Evolutionary conservation across 148 eudicot genomes (phyloP).

Genomic region (Linanthus parryae): DNA sequence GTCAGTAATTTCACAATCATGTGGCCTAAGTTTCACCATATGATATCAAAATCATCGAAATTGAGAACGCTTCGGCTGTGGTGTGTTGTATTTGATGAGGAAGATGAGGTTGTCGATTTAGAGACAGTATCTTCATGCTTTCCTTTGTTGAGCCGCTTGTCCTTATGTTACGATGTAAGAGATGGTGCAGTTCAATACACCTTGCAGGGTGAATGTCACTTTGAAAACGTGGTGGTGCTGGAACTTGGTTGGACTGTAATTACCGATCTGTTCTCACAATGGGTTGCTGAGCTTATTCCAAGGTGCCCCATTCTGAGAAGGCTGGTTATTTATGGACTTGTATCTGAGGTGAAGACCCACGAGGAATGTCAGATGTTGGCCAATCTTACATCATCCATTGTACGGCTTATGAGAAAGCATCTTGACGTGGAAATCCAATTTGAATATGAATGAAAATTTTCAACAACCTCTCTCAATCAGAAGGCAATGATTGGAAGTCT

Average conservation of each 20-base stretch:
- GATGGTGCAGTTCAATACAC: slow-evolving; percentile 59
- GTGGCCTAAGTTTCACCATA: slow-evolving; percentile 75
- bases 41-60: slow-evolving; percentile 72
- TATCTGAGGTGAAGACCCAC: slow-evolving; percentile 69
- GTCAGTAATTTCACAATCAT: slow-evolving; percentile 84
- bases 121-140: slow-evolving; percentile 70
- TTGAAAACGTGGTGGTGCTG: slow-evolving; percentile 56
- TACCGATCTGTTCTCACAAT: slow-evolving; percentile 51
- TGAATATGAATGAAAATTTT: slow-evolving; percentile 60
- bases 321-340: slow-evolving; percentile 67
- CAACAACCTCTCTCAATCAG: no score
- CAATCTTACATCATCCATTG: slow-evolving; percentile 62
- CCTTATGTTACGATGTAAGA: slow-evolving; percentile 64
- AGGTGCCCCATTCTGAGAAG: slow-evolving; percentile 74
- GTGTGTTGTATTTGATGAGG: slow-evolving; percentile 83
- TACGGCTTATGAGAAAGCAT: slow-evolving; percentile 71
- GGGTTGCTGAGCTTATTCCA: slow-evolving; percentile 61
- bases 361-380: slow-evolving; percentile 75
- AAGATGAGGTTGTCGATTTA: slow-evolving; percentile 78
- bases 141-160: slow-evolving; percentile 47
- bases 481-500: no score
- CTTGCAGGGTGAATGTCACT: slow-evolving; percentile 43
- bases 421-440: slow-evolving; percentile 64
- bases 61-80: slow-evolving; percentile 72
- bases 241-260: slow-evolving; percentile 84